A percentile compares a stretch with the other conserved stretches of the same genome.
phyloP scores from a whole-genome alignment of 78 protist genomes.

The Thecamonas trahens region DNA sequence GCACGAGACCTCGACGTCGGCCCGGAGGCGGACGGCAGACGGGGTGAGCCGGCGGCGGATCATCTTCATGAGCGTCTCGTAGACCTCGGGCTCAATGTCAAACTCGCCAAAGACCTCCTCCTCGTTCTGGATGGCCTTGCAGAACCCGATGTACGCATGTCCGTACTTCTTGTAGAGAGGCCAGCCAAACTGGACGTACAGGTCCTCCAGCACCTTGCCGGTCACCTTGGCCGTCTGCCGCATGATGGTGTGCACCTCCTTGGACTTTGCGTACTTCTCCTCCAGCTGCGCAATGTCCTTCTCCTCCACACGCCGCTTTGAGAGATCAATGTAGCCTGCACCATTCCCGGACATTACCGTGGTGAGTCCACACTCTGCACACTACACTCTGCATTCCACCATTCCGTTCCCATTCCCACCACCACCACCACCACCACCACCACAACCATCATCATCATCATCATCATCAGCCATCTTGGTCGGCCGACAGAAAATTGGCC shows the following conservation, averaged over 20 bases:
- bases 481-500: too few relatives aligned
- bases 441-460: too few relatives aligned
- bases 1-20: constrained; percentile 89
- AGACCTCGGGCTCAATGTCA: constrained; percentile 21
- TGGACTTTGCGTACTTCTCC: constrained; percentile 79
- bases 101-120: constrained; percentile 22
- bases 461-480: too few relatives aligned
- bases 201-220: constrained; percentile 30
- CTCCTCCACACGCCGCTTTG: constrained; percentile 85
- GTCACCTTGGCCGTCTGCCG: constrained; percentile 74
- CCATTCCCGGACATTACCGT: too few relatives aligned
- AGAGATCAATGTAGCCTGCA: constrained; percentile 91
- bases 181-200: constrained; percentile 74
- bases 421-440: too few relatives aligned
- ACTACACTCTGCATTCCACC: too few relatives aligned
- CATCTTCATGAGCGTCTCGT: constrained; percentile 38
- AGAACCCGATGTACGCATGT: constrained; percentile 92
- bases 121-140: constrained; percentile 35
- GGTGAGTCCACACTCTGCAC: not conserved
- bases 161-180: constrained; percentile 71
- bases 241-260: constrained; percentile 81
- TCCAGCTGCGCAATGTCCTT: constrained; percentile 80
- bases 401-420: too few relatives aligned
- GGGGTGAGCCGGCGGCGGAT: constrained; percentile 79
- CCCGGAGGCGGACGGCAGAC: constrained; percentile 48